Evolutionary conservation across 2,329 filamentous ascomycete species (phyloP).

Genomic region (Penicillium sp.): DNA sequence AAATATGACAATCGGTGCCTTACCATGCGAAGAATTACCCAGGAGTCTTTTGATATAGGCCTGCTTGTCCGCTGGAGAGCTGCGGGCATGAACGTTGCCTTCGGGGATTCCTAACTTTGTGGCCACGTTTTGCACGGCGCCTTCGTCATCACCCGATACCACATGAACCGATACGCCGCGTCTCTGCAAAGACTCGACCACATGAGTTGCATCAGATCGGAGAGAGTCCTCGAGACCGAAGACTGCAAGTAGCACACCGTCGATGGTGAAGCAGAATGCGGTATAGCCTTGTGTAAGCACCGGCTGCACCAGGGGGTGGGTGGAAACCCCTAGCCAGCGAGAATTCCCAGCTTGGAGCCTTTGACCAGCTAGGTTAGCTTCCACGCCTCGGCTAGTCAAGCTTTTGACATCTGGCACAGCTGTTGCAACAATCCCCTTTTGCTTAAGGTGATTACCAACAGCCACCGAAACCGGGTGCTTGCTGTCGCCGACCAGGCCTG

Average conservation of each 20-base stretch:
- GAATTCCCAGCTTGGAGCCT: slow-evolving; percentile 25
- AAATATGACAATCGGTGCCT: background rate
- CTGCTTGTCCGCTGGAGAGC: background rate
- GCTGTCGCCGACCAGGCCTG: slow-evolving; percentile 37
- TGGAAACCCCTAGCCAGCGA: slow-evolving; percentile 30
- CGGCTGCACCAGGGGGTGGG: slow-evolving; percentile 24
- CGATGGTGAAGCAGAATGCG: slow-evolving; percentile 51
- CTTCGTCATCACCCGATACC: background rate
- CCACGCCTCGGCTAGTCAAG: slow-evolving; percentile 27
- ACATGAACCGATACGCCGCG: slow-evolving; percentile 40
- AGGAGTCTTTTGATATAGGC: background rate
- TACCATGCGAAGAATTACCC: background rate
- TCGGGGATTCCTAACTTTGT: background rate
- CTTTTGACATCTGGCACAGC: slow-evolving; percentile 18
- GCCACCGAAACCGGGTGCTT: slow-evolving; percentile 48
- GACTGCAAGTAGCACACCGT: slow-evolving; percentile 36
- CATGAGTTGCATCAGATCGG: slow-evolving; percentile 44
- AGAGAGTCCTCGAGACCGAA: slow-evolving; percentile 45
- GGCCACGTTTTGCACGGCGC: background rate
- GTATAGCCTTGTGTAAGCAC: slow-evolving; percentile 39
- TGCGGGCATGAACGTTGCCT: background rate
- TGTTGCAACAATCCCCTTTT: slow-evolving; percentile 5
- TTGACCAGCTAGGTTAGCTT: slow-evolving; percentile 12
- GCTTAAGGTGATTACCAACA: slow-evolving; percentile 38
- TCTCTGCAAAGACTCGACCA: slow-evolving; percentile 44